Evolutionary conservation across 306 rosid species (phyloP).

Genomic region (Begonia loranthoides): DNA sequence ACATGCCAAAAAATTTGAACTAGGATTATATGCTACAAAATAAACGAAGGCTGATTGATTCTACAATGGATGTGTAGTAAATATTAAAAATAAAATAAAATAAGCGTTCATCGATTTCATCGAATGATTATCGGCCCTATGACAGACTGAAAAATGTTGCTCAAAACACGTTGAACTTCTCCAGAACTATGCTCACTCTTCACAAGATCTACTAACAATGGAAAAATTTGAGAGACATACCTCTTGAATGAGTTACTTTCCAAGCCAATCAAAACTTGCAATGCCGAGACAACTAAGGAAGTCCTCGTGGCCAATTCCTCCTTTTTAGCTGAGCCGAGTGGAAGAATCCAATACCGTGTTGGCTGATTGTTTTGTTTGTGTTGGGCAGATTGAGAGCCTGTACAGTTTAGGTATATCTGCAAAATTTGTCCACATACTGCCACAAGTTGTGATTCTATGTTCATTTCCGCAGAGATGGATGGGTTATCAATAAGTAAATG

Average conservation of each 20-base stretch:
- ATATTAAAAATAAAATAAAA: not conserved
- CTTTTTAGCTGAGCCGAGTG: conserved; percentile 67
- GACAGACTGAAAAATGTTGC: conserved; percentile 68
- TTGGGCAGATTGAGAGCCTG: conserved; percentile 28
- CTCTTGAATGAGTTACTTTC: conserved; percentile 50
- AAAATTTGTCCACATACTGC: conserved; percentile 50
- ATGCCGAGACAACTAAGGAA: conserved; percentile 54
- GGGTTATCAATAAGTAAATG: conserved; percentile 20
- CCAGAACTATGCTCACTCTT: conserved; percentile 79
- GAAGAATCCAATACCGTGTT: conserved; percentile 44
- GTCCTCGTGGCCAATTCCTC: conserved; percentile 86
- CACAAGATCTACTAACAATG: conserved; percentile 73
- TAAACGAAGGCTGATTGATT: too few species aligned
- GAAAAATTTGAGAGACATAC: conserved; percentile 59
- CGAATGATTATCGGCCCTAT: conserved; percentile 66
- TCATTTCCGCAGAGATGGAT: conserved; percentile 28
- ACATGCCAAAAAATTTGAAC: too few species aligned
- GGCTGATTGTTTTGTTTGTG: conserved; percentile 23
- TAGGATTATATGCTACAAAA: too few species aligned
- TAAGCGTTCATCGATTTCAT: conserved; percentile 15
- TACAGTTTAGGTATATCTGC: conserved; percentile 60
- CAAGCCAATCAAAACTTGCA: conserved; percentile 47
- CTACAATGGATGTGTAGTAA: too few species aligned
- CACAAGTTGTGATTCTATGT: conserved; percentile 54
- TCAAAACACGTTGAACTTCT: conserved; percentile 74